Evolutionary conservation across 352 stramenopile species (phyloP).

Genomic region (Pythium coloratum): DNA sequence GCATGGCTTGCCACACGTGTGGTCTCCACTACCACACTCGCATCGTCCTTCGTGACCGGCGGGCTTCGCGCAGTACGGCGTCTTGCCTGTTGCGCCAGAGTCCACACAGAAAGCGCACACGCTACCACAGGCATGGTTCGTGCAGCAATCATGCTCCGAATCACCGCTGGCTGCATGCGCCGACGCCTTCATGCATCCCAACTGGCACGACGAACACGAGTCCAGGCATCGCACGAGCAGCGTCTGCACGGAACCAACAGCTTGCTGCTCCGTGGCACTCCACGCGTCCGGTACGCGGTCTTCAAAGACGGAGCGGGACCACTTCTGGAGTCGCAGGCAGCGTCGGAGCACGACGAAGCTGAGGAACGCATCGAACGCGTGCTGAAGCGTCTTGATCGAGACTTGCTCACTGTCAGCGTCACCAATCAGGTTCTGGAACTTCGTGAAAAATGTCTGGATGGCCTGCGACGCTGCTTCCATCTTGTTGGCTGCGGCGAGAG

Average conservation of each 20-base stretch:
- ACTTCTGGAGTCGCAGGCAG: conserved; percentile 45
- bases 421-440: conserved; percentile 29
- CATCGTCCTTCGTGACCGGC: conserved; percentile 67
- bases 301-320: conserved; percentile 42
- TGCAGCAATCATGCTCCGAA: conserved; percentile 49
- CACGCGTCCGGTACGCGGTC: conserved; percentile 46
- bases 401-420: not conserved
- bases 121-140: conserved; percentile 42
- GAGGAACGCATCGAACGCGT: conserved; percentile 59
- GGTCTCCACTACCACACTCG: conserved; percentile 57
- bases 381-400: conserved; percentile 28
- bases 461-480: conserved; percentile 21
- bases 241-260: conserved; percentile 42
- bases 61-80: conserved; percentile 46
- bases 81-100: conserved; percentile 30
- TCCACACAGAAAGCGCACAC: conserved; percentile 52
- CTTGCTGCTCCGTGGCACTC: conserved; percentile 48
- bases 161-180: conserved; percentile 28
- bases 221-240: conserved; percentile 60
- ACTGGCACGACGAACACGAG: conserved; percentile 45
- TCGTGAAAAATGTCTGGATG: conserved; percentile 36
- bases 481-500: conserved; percentile 15
- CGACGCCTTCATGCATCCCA: conserved; percentile 67
- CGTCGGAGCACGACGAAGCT: conserved; percentile 59
- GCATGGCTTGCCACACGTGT: conserved; percentile 61